Evolutionary conservation across 305 asterid species (phyloP).

Genomic region (Coffea humblotiana): DNA sequence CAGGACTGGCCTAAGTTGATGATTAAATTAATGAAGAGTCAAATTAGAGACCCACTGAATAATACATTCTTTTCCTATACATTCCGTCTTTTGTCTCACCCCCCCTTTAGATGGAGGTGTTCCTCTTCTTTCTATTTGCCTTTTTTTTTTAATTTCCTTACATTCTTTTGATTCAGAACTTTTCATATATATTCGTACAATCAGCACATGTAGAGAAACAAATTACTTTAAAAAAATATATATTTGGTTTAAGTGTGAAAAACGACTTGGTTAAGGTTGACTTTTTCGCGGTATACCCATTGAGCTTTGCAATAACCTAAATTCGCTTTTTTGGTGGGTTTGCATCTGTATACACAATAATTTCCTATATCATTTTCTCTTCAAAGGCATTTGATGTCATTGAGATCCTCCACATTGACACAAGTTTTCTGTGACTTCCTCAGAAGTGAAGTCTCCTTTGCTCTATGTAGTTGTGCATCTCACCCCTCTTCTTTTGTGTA

Average conservation of each 20-base stretch:
- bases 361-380: not conserved
- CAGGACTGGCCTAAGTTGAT: not conserved
- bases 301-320: not conserved
- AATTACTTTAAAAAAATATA: not conserved
- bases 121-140: not conserved
- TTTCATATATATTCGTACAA: not conserved
- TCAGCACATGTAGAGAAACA: not conserved
- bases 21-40: not conserved
- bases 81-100: not conserved
- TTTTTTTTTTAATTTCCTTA: not conserved
- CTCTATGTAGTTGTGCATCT: not conserved
- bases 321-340: not conserved
- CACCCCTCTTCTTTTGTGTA: conserved; percentile 1
- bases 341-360: not conserved
- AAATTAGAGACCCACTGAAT: not conserved
- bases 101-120: not conserved
- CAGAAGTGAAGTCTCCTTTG: not conserved
- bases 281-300: not conserved
- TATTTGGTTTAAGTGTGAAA: not conserved
- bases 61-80: not conserved
- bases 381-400: not conserved
- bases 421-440: not conserved
- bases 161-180: not conserved
- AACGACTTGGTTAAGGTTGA: not conserved
- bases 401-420: not conserved